These are phyloP conservation scores for Abortiporus biennis DNA, from an alignment of 1,284 basidiomycete genomes.

Conservation along the genomic window DNA sequence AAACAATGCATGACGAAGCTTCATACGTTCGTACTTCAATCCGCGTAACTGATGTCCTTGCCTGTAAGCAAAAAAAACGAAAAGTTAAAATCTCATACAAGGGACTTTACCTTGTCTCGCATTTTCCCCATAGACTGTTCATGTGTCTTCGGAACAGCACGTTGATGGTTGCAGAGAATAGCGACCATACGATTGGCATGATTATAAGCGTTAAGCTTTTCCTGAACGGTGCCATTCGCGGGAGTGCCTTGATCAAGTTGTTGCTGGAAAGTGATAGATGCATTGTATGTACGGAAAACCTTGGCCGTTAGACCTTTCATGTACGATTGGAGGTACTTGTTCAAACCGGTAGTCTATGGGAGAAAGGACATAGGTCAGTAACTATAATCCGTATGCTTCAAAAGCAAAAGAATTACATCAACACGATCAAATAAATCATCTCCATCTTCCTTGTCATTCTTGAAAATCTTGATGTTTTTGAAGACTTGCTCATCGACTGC, in stretches of 20 bases:
- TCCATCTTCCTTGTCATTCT: constrained; percentile 81
- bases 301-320: constrained; percentile 98
- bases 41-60: constrained; percentile 50
- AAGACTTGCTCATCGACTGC: constrained; percentile 73
- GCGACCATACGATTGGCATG: constrained; percentile 94
- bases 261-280: constrained; percentile 89
- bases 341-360: constrained; percentile 81
- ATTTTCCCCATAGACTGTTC: constrained; percentile 91
- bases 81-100: too few relatives aligned
- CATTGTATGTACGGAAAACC: constrained; percentile 99
- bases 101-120: constrained; percentile 74
- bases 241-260: constrained; percentile 78
- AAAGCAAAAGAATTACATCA: constrained; percentile 47
- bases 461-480: constrained; percentile 46
- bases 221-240: constrained; percentile 70
- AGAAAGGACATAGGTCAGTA: background rate
- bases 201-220: constrained; percentile 94
- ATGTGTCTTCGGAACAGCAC: constrained; percentile 86
- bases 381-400: background rate
- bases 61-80: too few relatives aligned
- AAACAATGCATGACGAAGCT: constrained; percentile 80
- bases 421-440: constrained; percentile 95
- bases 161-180: constrained; percentile 97
- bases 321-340: constrained; percentile 86
- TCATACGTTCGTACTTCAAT: constrained; percentile 93